Evolutionary conservation across 169 alveolate species (phyloP).

Genomic region (Babesia ovata): DNA sequence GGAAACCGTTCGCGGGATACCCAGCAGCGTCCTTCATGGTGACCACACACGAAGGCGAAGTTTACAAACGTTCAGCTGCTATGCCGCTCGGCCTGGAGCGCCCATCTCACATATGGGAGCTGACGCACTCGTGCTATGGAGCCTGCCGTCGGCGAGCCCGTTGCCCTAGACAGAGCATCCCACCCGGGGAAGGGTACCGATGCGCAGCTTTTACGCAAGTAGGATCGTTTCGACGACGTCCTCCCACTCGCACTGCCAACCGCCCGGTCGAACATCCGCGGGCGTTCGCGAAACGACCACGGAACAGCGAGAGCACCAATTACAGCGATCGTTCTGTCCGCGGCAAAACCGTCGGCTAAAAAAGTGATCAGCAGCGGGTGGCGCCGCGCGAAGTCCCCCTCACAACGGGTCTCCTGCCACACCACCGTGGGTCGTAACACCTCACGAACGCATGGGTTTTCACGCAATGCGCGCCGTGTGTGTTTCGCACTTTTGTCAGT

Average conservation of each 20-base stretch:
- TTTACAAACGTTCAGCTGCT: neutral
- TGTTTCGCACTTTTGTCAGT: too few species aligned
- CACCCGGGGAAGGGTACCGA: neutral
- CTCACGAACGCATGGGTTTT: neutral
- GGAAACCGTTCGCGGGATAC: conserved; percentile 2
- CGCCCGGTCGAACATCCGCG: too few species aligned
- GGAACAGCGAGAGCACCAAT: conserved; percentile 5
- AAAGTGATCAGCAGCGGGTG: neutral
- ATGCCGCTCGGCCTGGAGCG: neutral
- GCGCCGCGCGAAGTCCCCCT: neutral
- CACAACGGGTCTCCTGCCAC: conserved; percentile 15
- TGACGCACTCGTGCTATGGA: neutral
- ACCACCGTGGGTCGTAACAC: conserved; percentile 18
- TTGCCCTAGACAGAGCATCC: neutral
- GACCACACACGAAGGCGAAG: neutral
- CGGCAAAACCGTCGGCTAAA: neutral
- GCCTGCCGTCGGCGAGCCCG: neutral
- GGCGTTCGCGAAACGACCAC: neutral
- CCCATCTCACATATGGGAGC: neutral
- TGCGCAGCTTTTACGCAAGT: neutral
- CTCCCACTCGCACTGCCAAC: too few species aligned
- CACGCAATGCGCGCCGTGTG: neutral
- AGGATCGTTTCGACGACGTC: too few species aligned
- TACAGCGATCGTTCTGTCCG: conserved; percentile 15
- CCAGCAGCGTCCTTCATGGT: conserved; percentile 27